Base-by-base conservation (phyloP, 805 yeast species). In the Cyberlindnera maritima region DNA sequence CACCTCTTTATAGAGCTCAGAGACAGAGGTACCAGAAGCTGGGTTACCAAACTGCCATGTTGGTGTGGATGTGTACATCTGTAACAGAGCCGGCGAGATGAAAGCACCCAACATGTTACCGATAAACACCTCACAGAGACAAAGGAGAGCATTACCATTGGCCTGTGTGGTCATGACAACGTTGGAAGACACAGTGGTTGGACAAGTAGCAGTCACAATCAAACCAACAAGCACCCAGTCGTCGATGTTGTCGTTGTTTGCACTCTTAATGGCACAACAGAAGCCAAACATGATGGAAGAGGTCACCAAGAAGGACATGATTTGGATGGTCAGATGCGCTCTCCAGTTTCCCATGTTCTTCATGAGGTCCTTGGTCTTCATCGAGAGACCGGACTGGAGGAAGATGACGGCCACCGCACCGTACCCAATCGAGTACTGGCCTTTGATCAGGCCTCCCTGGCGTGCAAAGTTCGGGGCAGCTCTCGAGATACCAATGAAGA, bases 101-200 rank as follows among this genome's bases (percentile, higher is more conserved):
- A 90, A 90, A 0, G 94, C 94, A 2, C 97, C 97, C 36, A 88
- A 59, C 40, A 89, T 60, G 60, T 90, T 90, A 2, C 96, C 96
- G 29, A 89, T 75, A 48, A 89, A 80, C 10, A 90, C 96, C 63
- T 88, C 96, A 62, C 94, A 83, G 7, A 88, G 69, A 17, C 96
- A 83, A 44, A 89, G 67, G 15, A 85, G 67, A 54, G 80, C 91
- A 64, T 89, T 88, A 9, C 96, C 97, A 54, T 84, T 81, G 0
- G 97, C 96, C 48, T 77, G 77, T 44, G 81, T 76, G 6, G 97
- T 90, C 96, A 90, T 90, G 25, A 90, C 91, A 25, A 90, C 96
- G 62, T 90, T 90, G 2, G 96, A 88, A 0, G 91, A 80, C 17
- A 90, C 96, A 0, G 97, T 90, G 9, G 97, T 90, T 25, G 97